Conservation (phyloP, 2,329 filamentous ascomycete species). For the Capronia epimyces region DNA sequence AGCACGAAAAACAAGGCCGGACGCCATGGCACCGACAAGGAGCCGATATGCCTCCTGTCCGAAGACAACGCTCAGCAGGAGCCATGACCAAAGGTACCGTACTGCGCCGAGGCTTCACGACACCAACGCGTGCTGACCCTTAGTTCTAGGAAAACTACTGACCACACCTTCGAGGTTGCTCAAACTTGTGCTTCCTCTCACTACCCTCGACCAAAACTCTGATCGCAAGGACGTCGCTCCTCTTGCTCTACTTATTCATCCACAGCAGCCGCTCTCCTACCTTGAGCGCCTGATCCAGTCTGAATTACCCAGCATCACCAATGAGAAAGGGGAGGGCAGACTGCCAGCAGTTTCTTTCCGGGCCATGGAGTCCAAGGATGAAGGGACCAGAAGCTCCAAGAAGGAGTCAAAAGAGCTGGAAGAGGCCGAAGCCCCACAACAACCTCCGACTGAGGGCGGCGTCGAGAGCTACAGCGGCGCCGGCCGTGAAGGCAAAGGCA, state of each 20-base stretch:
- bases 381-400: slow-evolving; percentile 44
- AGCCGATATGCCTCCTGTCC: slow-evolving; percentile 54
- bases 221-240: slow-evolving; percentile 72
- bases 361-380: slow-evolving; percentile 66
- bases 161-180: slow-evolving; percentile 75
- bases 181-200: slow-evolving; percentile 73
- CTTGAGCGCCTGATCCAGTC: slow-evolving; percentile 83
- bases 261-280: slow-evolving; percentile 85
- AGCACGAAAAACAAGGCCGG: slow-evolving; percentile 48
- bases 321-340: slow-evolving; percentile 59
- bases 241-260: slow-evolving; percentile 77
- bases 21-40: slow-evolving; percentile 64
- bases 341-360: slow-evolving; percentile 72
- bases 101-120: neutral
- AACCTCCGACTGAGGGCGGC: slow-evolving; percentile 50
- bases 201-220: slow-evolving; percentile 53
- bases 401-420: slow-evolving; percentile 39
- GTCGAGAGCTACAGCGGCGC: slow-evolving; percentile 68
- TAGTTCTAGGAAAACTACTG: slow-evolving; percentile 60
- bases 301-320: slow-evolving; percentile 66
- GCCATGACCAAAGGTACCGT: slow-evolving; percentile 59
- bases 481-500: slow-evolving; percentile 54
- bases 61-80: slow-evolving; percentile 46
- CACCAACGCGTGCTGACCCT: neutral
- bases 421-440: slow-evolving; percentile 35